These are phyloP conservation scores for Phytophthora multivora DNA, from an alignment of 352 stramenopile genomes.

Conservation along the genomic window DNA sequence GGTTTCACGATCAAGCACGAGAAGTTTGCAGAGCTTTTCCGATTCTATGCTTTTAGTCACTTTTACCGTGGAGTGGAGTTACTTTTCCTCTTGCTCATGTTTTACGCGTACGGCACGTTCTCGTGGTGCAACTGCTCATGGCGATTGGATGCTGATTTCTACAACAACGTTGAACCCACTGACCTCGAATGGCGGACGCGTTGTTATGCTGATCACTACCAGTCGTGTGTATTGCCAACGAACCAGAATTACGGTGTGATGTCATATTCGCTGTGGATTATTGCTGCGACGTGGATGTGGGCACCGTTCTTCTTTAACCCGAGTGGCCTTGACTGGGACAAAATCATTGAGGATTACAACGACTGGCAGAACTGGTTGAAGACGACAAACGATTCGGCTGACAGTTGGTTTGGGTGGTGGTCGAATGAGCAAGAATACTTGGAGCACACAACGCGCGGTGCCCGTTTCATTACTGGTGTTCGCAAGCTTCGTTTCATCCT, in stretches of 20 bases:
- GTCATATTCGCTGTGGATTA: slow-evolving; percentile 97
- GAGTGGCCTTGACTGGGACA: slow-evolving; percentile 97
- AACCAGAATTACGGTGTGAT: slow-evolving; percentile 98
- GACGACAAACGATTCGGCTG: slow-evolving; percentile 84
- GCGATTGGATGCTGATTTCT: slow-evolving; percentile 70
- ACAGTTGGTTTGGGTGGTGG: slow-evolving; percentile 91
- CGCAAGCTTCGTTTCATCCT: slow-evolving; percentile 84
- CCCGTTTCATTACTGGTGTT: slow-evolving; percentile 70
- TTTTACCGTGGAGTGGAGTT: slow-evolving; percentile 98
- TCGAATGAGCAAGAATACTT: slow-evolving; percentile 82
- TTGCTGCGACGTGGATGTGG: slow-evolving; percentile 90
- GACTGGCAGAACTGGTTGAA: slow-evolving; percentile 95
- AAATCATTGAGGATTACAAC: slow-evolving; percentile 94
- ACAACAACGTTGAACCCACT: slow-evolving; percentile 74
- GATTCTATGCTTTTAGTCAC: slow-evolving; percentile 98
- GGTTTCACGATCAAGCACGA: slow-evolving; percentile 99
- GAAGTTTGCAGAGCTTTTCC: slow-evolving; percentile 96
- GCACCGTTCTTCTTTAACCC: slow-evolving; percentile 95
- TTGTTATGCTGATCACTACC: slow-evolving; percentile 84
- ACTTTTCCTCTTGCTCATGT: slow-evolving; percentile 79
- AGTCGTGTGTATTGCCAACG: slow-evolving; percentile 92
- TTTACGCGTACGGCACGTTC: slow-evolving; percentile 93
- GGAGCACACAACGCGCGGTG: slow-evolving; percentile 72
- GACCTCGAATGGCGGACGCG: slow-evolving; percentile 78
- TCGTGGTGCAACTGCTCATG: slow-evolving; percentile 92